These are phyloP conservation scores for Boletus pseudopeckii DNA, from an alignment of 768 basidiomycete species.

Conservation along the genomic window DNA sequence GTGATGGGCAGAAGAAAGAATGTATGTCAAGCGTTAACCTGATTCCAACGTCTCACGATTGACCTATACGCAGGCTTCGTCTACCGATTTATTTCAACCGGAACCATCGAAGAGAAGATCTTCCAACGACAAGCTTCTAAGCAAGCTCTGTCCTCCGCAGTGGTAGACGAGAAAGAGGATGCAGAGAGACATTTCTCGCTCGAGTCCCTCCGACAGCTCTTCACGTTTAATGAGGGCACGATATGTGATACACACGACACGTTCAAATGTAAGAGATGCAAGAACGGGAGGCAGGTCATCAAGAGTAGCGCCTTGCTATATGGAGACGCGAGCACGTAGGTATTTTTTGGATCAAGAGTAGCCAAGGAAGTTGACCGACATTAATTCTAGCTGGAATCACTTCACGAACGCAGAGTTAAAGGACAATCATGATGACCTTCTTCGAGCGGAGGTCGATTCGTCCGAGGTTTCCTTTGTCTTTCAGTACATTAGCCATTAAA, in stretches of 20 bases:
- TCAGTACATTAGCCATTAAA: conserved; percentile 89
- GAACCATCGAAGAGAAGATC: conserved; percentile 98
- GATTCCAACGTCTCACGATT: not conserved
- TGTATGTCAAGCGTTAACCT: conserved; percentile 52
- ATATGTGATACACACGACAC: conserved; percentile 95
- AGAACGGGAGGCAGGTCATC: conserved; percentile 75
- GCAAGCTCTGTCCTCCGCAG: conserved; percentile 95
- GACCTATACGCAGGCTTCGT: conserved; percentile 69
- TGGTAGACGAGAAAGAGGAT: conserved; percentile 96
- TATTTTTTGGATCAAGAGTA: conserved; percentile 20
- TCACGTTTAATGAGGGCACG: conserved; percentile 85
- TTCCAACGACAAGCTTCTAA: conserved; percentile 97
- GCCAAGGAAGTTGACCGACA: not conserved
- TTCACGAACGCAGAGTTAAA: conserved; percentile 85
- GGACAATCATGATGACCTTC: conserved; percentile 91
- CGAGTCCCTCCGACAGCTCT: conserved; percentile 85
- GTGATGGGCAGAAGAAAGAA: conserved; percentile 99
- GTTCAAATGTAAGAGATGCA: conserved; percentile 94
- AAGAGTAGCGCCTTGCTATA: conserved; percentile 88
- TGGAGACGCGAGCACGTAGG: conserved; percentile 96
- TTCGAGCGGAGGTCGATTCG: conserved; percentile 82
- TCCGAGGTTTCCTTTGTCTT: conserved; percentile 92
- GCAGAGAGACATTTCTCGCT: conserved; percentile 92
- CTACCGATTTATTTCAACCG: conserved; percentile 95
- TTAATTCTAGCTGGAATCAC: conserved; percentile 83